These are phyloP conservation scores for Leishmania aethiopica DNA, from an alignment of 208 protist genomes.

Conservation along the genomic window DNA sequence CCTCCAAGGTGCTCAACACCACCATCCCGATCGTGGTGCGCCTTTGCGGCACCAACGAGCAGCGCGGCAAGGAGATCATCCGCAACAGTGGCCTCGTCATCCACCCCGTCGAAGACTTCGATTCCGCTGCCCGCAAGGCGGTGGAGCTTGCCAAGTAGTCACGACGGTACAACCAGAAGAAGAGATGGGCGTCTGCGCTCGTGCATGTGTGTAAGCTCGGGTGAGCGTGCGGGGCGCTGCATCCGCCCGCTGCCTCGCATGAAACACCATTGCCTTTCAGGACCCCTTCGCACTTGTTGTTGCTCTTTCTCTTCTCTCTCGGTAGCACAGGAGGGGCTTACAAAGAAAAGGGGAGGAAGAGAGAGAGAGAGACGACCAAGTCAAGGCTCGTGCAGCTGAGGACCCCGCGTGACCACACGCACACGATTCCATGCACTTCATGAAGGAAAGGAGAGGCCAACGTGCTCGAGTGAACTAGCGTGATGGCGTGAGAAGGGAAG, in stretches of 20 bases:
- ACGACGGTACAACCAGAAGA: not conserved
- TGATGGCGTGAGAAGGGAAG: not conserved
- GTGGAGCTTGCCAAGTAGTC: slow-evolving; percentile 55
- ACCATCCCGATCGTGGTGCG: slow-evolving; percentile 95
- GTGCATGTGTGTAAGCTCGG: not conserved
- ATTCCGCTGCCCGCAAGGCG: slow-evolving; percentile 79
- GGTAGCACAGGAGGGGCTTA: not conserved
- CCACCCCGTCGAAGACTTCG: slow-evolving; percentile 84
- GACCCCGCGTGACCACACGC: not conserved
- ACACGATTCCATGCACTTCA: not conserved
- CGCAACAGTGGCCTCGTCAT: slow-evolving; percentile 82
- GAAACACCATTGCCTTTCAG: not conserved
- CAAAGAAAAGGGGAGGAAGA: not conserved
- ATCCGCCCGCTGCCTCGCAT: not conserved
- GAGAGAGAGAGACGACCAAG: not conserved
- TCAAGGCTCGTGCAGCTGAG: not conserved
- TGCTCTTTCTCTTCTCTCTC: not conserved
- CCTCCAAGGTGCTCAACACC: slow-evolving; percentile 84
- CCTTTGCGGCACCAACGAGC: slow-evolving; percentile 96
- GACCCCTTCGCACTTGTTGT: not conserved
- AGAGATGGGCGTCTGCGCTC: not conserved
- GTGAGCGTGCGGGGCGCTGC: not conserved
- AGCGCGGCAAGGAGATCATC: slow-evolving; percentile 95
- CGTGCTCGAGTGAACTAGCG: not conserved
- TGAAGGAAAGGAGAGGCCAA: not conserved